Evolutionary conservation across 495 filamentous ascomycete genomes (phyloP).

Genomic region (Talaromyces trachyspermus): DNA sequence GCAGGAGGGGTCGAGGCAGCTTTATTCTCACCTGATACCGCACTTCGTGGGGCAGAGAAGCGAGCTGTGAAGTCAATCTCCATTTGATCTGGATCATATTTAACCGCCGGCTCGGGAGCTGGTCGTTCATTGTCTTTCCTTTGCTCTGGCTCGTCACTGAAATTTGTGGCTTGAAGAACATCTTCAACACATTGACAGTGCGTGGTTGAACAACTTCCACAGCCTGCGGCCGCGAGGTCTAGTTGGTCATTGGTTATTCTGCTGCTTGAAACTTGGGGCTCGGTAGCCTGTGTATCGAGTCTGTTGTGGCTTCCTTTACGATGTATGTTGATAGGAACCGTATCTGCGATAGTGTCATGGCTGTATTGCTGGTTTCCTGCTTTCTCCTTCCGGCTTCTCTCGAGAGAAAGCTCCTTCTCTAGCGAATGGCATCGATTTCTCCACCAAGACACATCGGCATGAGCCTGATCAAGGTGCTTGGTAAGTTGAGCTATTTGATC

Average conservation of each 20-base stretch:
- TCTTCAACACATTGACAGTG: slow-evolving; percentile 69
- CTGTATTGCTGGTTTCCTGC: slow-evolving; percentile 29
- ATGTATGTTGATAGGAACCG: slow-evolving; percentile 18
- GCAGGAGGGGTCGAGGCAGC: slow-evolving; percentile 27
- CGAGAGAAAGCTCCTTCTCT: slow-evolving; percentile 39
- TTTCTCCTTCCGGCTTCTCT: slow-evolving; percentile 32
- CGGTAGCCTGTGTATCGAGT: background rate
- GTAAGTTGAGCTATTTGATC: slow-evolving; percentile 41
- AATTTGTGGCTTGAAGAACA: slow-evolving; percentile 32
- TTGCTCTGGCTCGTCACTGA: slow-evolving; percentile 1
- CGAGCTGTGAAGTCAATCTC: slow-evolving; percentile 69
- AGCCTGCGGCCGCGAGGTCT: slow-evolving; percentile 29
- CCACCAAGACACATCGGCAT: slow-evolving; percentile 40
- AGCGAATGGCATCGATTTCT: slow-evolving; percentile 41
- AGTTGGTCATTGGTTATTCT: background rate
- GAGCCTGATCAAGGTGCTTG: slow-evolving; percentile 46
- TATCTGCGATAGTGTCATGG: slow-evolving; percentile 19
- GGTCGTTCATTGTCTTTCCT: slow-evolving; percentile 12
- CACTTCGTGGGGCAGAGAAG: slow-evolving; percentile 42
- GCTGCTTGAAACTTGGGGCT: background rate
- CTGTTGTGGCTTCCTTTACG: background rate
- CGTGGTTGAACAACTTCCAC: slow-evolving; percentile 53
- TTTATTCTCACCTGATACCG: slow-evolving; percentile 19
- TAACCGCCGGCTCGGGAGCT: slow-evolving; percentile 32
- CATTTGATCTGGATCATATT: slow-evolving; percentile 52